Percentiles rank a stretch among this genome's conserved stretches.
Conservation (phyloP, 768 basidiomycete species). For the Neoboletus subvelutipes region DNA sequence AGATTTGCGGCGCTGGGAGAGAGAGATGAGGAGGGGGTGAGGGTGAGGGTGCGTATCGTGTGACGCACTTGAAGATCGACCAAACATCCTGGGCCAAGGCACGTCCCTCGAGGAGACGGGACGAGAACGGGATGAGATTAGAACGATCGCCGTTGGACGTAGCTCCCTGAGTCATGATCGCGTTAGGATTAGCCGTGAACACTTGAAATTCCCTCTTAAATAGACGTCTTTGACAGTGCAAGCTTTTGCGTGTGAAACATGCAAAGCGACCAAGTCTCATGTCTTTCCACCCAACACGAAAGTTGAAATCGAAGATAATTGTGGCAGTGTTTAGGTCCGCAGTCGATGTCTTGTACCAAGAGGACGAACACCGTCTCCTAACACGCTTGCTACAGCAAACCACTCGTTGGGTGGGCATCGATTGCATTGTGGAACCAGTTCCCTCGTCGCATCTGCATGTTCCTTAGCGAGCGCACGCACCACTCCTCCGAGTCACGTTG, state of each 20-base stretch:
- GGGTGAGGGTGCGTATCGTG: constrained; percentile 2
- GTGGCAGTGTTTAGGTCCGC: neutral
- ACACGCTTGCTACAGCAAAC: too few species aligned
- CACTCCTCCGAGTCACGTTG: too few species aligned
- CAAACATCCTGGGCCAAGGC: constrained; percentile 85
- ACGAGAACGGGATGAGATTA: constrained; percentile 65
- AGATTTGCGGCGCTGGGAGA: constrained; percentile 76
- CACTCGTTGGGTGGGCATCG: too few species aligned
- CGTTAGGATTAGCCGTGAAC: neutral
- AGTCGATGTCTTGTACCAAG: too few species aligned
- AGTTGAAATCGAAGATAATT: too few species aligned
- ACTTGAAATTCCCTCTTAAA: neutral
- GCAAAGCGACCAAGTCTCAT: neutral
- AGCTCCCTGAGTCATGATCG: neutral
- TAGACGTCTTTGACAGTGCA: neutral
- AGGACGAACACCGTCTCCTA: too few species aligned
- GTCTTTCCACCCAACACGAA: neutral
- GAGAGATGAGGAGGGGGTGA: constrained; percentile 3
- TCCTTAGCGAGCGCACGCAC: too few species aligned
- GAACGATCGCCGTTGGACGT: constrained; percentile 36
- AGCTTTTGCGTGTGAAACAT: neutral
- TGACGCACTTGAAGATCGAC: constrained; percentile 79
- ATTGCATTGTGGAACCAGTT: too few species aligned
- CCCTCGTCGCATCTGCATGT: too few species aligned
- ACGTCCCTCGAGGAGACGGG: constrained; percentile 70